A percentile compares a stretch with the other conserved stretches of the same genome.
Conservation (phyloP, 2,329 filamentous ascomycete genomes). For the Calonectria hawksworthii region DNA sequence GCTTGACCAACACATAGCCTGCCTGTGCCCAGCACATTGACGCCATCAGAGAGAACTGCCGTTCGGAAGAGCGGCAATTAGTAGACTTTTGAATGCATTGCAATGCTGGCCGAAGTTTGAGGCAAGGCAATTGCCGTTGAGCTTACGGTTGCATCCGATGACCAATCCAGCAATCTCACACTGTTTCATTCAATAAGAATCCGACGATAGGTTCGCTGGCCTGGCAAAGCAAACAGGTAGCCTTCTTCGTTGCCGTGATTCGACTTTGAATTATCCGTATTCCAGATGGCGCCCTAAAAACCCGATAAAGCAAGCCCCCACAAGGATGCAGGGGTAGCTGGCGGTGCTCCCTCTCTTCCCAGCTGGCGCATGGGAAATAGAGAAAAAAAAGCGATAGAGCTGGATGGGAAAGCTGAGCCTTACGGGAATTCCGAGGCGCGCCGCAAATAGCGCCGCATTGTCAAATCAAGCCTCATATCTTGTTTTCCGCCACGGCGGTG, state of each 20-base stretch:
- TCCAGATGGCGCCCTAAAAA: not conserved
- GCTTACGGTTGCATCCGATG: not conserved
- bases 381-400: not conserved
- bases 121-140: not conserved
- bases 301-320: not conserved
- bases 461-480: too few species aligned
- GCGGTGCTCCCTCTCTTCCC: not conserved
- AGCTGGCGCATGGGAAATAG: not conserved
- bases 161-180: not conserved
- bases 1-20: not conserved
- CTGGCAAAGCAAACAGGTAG: not conserved
- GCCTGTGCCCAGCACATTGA: too few species aligned
- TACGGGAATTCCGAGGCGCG: not conserved
- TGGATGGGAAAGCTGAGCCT: not conserved
- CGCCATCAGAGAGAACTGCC: not conserved
- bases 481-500: not conserved
- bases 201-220: not conserved
- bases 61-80: not conserved
- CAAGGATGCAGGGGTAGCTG: not conserved
- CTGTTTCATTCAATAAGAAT: not conserved
- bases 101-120: too few species aligned
- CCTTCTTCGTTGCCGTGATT: not conserved
- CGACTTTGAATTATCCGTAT: not conserved
- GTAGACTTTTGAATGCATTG: not conserved
- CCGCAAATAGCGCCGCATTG: too few species aligned